Evolutionary conservation across 331 rosid species (phyloP).

Genomic region (Quercus phellos): DNA sequence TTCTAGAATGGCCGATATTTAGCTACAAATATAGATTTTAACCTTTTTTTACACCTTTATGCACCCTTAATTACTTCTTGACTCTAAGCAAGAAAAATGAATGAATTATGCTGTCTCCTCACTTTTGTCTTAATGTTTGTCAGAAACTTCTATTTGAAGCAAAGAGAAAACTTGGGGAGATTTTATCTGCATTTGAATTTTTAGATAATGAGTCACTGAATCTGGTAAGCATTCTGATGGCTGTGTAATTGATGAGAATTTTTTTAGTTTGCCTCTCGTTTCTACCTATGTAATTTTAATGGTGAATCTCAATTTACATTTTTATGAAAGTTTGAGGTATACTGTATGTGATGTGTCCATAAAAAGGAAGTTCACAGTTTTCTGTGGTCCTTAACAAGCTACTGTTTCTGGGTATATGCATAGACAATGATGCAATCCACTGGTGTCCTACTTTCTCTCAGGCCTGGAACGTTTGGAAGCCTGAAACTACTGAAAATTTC

Average conservation of each 20-base stretch:
- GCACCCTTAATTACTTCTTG: not conserved
- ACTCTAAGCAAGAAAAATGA: not conserved
- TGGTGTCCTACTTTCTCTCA: too few relatives aligned
- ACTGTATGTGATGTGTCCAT: not conserved
- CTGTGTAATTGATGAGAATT: not conserved
- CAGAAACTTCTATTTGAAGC: constrained; percentile 89
- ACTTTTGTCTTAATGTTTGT: constrained; percentile 26
- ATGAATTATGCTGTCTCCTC: constrained; percentile 18
- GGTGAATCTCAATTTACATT: not conserved
- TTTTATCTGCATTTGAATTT: constrained; percentile 94
- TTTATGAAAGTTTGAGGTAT: not conserved
- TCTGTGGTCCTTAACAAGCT: not conserved
- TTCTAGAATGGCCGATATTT: not conserved
- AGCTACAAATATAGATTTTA: not conserved
- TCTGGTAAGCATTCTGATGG: constrained; percentile 51
- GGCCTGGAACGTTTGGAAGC: too few relatives aligned
- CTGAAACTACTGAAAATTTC: too few relatives aligned
- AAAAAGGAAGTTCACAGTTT: not conserved
- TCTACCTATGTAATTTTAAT: not conserved
- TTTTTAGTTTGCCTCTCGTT: not conserved
- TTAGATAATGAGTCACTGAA: constrained; percentile 69
- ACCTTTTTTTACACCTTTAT: constrained; percentile 1
- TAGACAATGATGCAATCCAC: too few relatives aligned
- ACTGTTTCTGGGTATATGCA: too few relatives aligned
- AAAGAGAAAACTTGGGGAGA: constrained; percentile 85